Percentiles rank a stretch among this genome's conserved stretches.
Evolutionary conservation across 2,329 filamentous ascomycete species (phyloP).

Genomic region (Pseudogymnoascus sp.): DNA sequence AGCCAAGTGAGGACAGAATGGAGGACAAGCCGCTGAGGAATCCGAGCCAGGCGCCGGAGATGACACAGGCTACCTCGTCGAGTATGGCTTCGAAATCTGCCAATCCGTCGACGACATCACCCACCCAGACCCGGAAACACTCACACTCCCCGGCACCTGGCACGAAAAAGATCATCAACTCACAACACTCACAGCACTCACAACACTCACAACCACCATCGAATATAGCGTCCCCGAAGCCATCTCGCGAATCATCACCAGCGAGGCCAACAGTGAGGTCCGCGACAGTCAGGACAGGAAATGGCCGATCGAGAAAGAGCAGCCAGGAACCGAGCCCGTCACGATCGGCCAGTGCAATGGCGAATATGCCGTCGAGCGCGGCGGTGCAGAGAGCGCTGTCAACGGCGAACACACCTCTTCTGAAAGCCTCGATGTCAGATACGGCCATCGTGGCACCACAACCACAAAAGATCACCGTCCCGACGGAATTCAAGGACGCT

Average conservation of each 20-base stretch:
- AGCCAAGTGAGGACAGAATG: not conserved
- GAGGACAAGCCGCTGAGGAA: not conserved
- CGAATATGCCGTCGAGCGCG: slow-evolving; percentile 53
- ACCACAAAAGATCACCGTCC: slow-evolving; percentile 53
- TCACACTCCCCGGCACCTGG: slow-evolving; percentile 19
- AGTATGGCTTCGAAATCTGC: not conserved
- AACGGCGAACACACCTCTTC: slow-evolving; percentile 57
- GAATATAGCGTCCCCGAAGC: slow-evolving; percentile 36
- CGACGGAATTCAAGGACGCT: slow-evolving; percentile 46
- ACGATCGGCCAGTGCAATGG: slow-evolving; percentile 40
- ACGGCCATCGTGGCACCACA: slow-evolving; percentile 52
- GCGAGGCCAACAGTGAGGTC: slow-evolving; percentile 25
- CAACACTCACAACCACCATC: slow-evolving; percentile 24
- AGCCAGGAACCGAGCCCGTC: slow-evolving; percentile 56
- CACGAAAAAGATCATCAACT: slow-evolving; percentile 21
- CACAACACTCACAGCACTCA: slow-evolving; percentile 10
- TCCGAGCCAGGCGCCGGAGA: slow-evolving; percentile 3
- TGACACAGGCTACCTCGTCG: not conserved
- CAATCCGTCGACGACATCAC: slow-evolving; percentile 10
- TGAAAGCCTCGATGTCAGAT: slow-evolving; percentile 57
- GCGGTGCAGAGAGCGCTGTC: slow-evolving; percentile 62
- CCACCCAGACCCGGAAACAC: slow-evolving; percentile 18
- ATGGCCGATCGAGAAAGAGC: slow-evolving; percentile 51
- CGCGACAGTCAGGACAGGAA: slow-evolving; percentile 40
- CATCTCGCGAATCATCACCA: slow-evolving; percentile 44